Conservation (phyloP, 371 early-diverging fungal species). For the Apophysomyces variabilis region DNA sequence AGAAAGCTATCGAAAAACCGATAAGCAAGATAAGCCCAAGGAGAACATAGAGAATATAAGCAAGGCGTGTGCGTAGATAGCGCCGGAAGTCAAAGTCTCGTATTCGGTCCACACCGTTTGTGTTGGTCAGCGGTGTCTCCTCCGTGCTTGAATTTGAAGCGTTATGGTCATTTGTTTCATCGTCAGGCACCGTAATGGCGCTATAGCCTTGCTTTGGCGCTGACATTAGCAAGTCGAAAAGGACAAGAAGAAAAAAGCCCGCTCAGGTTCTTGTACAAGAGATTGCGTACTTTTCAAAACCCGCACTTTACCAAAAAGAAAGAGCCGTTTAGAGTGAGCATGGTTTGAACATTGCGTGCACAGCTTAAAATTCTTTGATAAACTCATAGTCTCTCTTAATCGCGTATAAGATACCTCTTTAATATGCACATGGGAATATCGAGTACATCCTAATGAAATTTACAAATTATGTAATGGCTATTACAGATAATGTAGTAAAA, state of each 20-base stretch:
- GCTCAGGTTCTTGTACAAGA: no score
- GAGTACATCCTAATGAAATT: no score
- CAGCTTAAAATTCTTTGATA: no score
- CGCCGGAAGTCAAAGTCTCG: constrained; percentile 21
- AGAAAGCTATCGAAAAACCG: constrained; percentile 12
- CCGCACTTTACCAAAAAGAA: no score
- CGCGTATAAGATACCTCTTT: no score
- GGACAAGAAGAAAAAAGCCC: constrained; percentile 1
- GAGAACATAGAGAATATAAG: constrained; percentile 15
- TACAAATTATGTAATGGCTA: no score
- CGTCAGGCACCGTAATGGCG: constrained; percentile 26
- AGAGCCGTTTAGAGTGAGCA: no score
- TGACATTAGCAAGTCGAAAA: constrained; percentile 13
- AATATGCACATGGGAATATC: no score
- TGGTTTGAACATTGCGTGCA: no score
- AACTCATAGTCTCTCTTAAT: no score
- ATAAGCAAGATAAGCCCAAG: constrained; percentile 13
- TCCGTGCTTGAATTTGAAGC: constrained; percentile 15
- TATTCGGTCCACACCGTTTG: constrained; percentile 7
- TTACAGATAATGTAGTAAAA: no score
- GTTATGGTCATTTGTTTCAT: constrained; percentile 9
- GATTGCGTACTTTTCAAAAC: no score
- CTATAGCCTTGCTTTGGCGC: constrained; percentile 24
- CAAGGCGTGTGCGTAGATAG: constrained; percentile 14
- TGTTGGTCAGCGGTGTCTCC: not conserved